phyloP scores from a whole-genome alignment of 2,329 filamentous ascomycete genomes.

The Lasiodiplodia citricola region DNA sequence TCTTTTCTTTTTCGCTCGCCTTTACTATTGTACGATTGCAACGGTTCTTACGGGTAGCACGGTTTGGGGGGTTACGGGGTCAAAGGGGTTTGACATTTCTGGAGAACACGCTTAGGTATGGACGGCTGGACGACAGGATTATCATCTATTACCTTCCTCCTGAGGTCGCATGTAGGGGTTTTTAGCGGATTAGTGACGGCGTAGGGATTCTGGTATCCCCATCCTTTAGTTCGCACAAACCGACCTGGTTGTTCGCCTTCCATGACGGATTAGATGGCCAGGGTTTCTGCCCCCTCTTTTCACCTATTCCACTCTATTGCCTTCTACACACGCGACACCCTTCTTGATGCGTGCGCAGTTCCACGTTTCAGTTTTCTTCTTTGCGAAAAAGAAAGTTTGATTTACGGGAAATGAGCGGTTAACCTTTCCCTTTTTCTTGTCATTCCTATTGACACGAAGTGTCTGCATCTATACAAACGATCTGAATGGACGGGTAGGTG shows the following conservation, averaged over 20 bases:
- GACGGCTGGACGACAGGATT: conserved; percentile 14
- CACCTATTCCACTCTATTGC: not conserved
- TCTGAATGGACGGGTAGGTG: not conserved
- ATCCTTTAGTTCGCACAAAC: not conserved
- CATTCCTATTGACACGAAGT: not conserved
- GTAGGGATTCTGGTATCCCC: not conserved
- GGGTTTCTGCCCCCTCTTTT: not conserved
- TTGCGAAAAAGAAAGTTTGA: not conserved
- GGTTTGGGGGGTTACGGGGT: conserved; percentile 14
- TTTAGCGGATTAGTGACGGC: conserved; percentile 15
- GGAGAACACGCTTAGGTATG: conserved; percentile 4
- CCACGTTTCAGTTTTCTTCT: not conserved
- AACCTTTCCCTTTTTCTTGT: not conserved
- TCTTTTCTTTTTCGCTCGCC: not conserved
- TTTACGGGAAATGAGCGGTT: not conserved
- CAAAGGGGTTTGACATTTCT: conserved; percentile 8
- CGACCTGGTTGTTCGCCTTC: not conserved
- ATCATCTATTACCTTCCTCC: conserved; percentile 9
- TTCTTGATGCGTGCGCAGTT: not conserved
- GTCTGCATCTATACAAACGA: not conserved
- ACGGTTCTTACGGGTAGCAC: conserved; percentile 17
- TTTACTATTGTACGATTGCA: conserved; percentile 20
- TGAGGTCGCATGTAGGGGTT: not conserved
- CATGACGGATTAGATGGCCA: not conserved
- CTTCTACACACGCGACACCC: not conserved